phyloP scores from a whole-genome alignment of 441 rosid genomes.

The Omphalea diandra region DNA sequence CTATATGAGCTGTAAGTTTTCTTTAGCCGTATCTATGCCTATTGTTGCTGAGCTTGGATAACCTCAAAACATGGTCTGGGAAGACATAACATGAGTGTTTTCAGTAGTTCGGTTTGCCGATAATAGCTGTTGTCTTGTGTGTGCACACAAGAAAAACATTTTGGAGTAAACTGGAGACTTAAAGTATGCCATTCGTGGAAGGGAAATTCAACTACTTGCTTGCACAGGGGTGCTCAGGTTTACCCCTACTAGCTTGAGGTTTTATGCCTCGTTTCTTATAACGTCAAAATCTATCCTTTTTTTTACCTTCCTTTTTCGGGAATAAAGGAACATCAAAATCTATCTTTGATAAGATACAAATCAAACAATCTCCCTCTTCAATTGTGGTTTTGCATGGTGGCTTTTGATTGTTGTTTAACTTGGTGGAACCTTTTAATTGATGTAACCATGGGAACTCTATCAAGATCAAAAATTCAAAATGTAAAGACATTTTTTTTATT shows the following conservation, averaged over 20 bases:
- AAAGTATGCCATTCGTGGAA: conserved; percentile 35
- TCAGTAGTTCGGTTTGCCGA: background rate
- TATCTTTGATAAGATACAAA: too few species aligned
- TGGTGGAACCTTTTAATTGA: conserved; percentile 16
- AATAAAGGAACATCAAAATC: too few species aligned
- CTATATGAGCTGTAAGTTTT: too few species aligned
- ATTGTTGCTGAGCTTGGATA: background rate
- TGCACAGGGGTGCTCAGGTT: conserved; percentile 19
- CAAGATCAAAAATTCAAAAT: background rate
- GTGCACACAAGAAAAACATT: conserved; percentile 17
- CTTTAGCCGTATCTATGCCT: background rate
- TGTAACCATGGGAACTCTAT: background rate
- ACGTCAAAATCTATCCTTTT: conserved; percentile 1
- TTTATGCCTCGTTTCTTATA: conserved; percentile 3
- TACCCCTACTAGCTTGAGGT: conserved; percentile 11
- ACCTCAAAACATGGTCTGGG: background rate
- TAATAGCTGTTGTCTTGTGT: conserved; percentile 3
- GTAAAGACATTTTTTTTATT: too few species aligned
- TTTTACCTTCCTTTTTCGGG: too few species aligned
- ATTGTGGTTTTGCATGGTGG: background rate
- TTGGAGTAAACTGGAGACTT: conserved; percentile 26
- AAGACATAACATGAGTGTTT: too few species aligned
- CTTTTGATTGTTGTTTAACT: too few species aligned
- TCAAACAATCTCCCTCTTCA: background rate
- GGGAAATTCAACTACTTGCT: conserved; percentile 36